Percentiles rank a stretch among this genome's conserved stretches.
phyloP scores from a whole-genome alignment of 371 early-diverging fungal species.

The Mortierella sp. region DNA sequence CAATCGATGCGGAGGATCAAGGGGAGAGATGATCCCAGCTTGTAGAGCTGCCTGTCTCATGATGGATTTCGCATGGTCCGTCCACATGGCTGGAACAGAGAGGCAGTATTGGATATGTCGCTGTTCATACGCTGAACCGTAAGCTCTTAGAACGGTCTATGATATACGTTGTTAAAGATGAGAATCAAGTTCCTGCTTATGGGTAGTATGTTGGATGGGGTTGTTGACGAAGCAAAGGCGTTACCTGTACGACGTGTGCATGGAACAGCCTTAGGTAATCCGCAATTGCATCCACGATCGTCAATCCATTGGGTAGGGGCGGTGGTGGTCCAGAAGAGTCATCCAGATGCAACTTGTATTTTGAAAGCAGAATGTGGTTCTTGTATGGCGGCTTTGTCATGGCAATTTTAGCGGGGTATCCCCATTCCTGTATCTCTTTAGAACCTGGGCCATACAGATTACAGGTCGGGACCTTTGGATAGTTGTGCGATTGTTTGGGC shows the following conservation, averaged over 20 bases:
- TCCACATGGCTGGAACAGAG: slow-evolving; percentile 65
- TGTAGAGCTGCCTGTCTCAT: slow-evolving; percentile 62
- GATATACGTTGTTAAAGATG: background rate
- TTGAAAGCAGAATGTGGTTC: slow-evolving; percentile 60
- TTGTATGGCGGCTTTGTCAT: slow-evolving; percentile 65
- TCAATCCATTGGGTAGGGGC: slow-evolving; percentile 57
- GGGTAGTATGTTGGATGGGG: too few relatives aligned
- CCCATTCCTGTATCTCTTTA: slow-evolving; percentile 40
- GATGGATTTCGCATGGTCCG: slow-evolving; percentile 59
- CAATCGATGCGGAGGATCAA: slow-evolving; percentile 58
- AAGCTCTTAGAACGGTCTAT: slow-evolving; percentile 52
- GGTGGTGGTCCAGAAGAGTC: slow-evolving; percentile 55
- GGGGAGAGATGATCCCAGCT: slow-evolving; percentile 57
- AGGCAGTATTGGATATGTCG: slow-evolving; percentile 60
- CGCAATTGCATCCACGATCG: slow-evolving; percentile 59
- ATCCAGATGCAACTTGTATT: slow-evolving; percentile 66
- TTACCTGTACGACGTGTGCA: slow-evolving; percentile 56
- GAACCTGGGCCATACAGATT: slow-evolving; percentile 39
- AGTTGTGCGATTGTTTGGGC: slow-evolving; percentile 44
- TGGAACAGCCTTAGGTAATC: slow-evolving; percentile 60
- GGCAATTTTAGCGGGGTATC: slow-evolving; percentile 61
- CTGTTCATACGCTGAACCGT: slow-evolving; percentile 57
- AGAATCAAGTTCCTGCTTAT: too few relatives aligned
- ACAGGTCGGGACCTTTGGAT: slow-evolving; percentile 48
- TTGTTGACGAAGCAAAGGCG: background rate